phyloP scores from a whole-genome alignment of 2,329 filamentous ascomycete species.

The Metarhizium sp. region DNA sequence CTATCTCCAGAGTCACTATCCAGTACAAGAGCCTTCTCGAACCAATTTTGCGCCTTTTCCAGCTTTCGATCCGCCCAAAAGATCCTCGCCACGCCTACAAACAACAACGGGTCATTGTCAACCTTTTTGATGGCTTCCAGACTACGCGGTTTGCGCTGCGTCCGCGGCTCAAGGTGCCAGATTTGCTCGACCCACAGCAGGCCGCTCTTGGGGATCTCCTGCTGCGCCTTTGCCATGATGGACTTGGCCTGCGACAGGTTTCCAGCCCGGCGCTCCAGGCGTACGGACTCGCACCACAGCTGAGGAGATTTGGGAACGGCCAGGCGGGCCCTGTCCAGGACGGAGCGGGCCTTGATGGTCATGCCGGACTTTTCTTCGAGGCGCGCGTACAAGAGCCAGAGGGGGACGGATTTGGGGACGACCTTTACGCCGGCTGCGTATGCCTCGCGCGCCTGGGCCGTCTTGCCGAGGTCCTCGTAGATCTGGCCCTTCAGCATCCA shows the following conservation, averaged over 20 bases:
- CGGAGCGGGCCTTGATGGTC: constrained; percentile 83
- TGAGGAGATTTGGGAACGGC: constrained; percentile 77
- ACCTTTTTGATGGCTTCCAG: constrained; percentile 96
- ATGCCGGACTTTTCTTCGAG: constrained; percentile 80
- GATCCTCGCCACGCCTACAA: constrained; percentile 86
- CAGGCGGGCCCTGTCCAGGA: constrained; percentile 83
- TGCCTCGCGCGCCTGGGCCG: constrained; percentile 79
- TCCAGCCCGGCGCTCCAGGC: constrained; percentile 79
- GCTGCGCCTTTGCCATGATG: constrained; percentile 86
- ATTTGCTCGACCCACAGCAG: constrained; percentile 91
- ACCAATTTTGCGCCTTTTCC: constrained; percentile 94
- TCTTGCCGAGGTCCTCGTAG: constrained; percentile 74
- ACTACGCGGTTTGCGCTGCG: constrained; percentile 83
- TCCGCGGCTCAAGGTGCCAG: constrained; percentile 84
- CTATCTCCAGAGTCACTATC: constrained; percentile 84
- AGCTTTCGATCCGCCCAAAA: constrained; percentile 92
- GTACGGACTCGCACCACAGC: constrained; percentile 89
- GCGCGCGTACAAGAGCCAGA: constrained; percentile 84
- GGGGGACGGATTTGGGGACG: constrained; percentile 70
- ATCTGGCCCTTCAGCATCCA: constrained; percentile 99
- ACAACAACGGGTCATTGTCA: constrained; percentile 81
- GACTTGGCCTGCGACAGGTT: constrained; percentile 79
- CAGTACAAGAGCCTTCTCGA: constrained; percentile 85
- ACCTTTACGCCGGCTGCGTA: constrained; percentile 83
- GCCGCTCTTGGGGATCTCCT: constrained; percentile 82